Conservation (phyloP, 768 basidiomycete genomes). For the Boletellus ananas region DNA sequence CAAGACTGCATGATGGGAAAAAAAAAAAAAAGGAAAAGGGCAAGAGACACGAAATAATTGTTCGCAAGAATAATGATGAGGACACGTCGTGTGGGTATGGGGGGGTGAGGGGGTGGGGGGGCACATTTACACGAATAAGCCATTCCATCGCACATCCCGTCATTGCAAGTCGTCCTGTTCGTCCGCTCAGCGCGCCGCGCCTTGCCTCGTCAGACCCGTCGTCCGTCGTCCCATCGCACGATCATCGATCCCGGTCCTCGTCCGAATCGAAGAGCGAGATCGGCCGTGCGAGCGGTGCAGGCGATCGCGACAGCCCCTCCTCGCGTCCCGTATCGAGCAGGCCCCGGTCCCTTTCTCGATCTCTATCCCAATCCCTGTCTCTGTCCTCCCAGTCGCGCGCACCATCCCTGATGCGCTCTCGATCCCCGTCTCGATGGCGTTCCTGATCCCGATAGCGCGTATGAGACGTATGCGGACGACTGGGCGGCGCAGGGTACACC, state of each 20-base stretch:
- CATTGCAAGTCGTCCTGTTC: no score
- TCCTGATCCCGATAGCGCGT: constrained; percentile 2
- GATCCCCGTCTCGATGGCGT: neutral
- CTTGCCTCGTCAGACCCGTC: no score
- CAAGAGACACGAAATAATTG: no score
- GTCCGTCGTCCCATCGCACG: neutral
- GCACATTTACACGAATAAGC: no score
- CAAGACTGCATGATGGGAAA: neutral
- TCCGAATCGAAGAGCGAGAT: constrained; percentile 32
- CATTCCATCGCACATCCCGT: no score
- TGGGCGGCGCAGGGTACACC: constrained; percentile 25
- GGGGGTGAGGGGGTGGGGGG: no score
- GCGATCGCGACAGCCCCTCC: constrained; percentile 19
- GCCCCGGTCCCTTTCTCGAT: neutral
- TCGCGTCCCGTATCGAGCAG: constrained; percentile 8
- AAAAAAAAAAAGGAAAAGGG: no score
- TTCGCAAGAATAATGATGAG: no score
- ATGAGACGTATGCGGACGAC: constrained; percentile 26
- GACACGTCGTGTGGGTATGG: no score
- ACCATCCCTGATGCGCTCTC: neutral
- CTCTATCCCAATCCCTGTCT: neutral
- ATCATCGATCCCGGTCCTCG: constrained; percentile 7
- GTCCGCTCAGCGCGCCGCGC: no score
- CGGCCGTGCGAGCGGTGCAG: constrained; percentile 27
- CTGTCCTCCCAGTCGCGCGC: neutral